Evolutionary conservation across 805 yeast genomes (phyloP), one percentile per base, ranked within the genome.

Genomic region (Zygotorulaspora danielsina): DNA sequence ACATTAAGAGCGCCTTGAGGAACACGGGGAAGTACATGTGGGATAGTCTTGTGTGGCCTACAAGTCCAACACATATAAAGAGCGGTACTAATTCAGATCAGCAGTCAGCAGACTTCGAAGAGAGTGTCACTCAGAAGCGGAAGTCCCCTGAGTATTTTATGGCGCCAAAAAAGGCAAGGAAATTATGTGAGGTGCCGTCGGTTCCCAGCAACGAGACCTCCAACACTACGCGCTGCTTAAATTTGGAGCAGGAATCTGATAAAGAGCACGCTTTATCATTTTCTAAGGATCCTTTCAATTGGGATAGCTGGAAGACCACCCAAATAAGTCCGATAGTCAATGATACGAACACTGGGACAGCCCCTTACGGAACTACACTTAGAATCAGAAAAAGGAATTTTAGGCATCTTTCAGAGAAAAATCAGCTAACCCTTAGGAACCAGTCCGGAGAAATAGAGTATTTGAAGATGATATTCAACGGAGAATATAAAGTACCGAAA

Each of bases 351-450:
- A 39, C 41, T 9, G 12, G 35, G 15, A 22, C 26, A 9, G 15
- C 10, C 10, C 30, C 22, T 7, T 70, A 70, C 42, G 75, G 75
- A 3, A 65, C 71, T 1, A 44, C 57, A 2, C 61, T 69, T 34
- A 32, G 58, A 29, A 45, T 51, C 30, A 55, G 55, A 36, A 41
- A 42, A 6, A 52, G 43, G 19, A 10, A 20, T 15, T 25, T 26
- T 24, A 33, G 31, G 19, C 42, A 34, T 8, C 22, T 27, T n/a
- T 19, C 19, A 26, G 44, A 36, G n/a, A 41, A 49, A 8, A 41
- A 49, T 7, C 38, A 44, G 5, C 32, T 51, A 4, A 39, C 45
- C 0, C 37, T 53, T 5, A 48, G 52, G 16, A 44, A 45, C 1
- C 49, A 48, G 20, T 45, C 61, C 2, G 55, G 55, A 26, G 64